Evolutionary conservation across 2,329 filamentous ascomycete species (phyloP).

Genomic region (Arthrobotrys pseudoclavata): DNA sequence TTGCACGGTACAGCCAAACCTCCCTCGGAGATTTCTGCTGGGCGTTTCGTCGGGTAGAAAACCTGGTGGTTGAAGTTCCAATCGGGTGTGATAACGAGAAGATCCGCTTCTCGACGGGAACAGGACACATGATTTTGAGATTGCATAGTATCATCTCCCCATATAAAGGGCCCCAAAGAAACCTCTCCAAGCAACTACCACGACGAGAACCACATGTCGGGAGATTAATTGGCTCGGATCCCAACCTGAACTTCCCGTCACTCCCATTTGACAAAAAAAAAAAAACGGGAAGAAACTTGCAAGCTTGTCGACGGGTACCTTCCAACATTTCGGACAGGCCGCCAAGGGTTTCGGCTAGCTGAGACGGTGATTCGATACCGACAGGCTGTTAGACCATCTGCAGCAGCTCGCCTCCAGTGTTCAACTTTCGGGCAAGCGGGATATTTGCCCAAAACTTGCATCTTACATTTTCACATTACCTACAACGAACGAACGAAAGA

Average conservation of each 20-base stretch:
- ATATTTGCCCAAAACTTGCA: conserved; percentile 45
- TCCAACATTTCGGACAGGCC: conserved; percentile 19
- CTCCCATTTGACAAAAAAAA: neutral
- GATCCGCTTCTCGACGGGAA: conserved; percentile 19
- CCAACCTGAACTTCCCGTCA: neutral
- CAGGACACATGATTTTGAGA: neutral
- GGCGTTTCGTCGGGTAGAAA: conserved; percentile 1
- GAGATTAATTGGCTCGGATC: conserved; percentile 10
- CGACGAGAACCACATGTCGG: neutral
- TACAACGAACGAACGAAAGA: neutral
- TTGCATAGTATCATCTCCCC: neutral
- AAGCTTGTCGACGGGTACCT: neutral
- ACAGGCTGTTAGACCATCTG: conserved; percentile 26
- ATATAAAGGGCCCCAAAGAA: neutral
- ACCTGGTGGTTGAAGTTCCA: conserved; percentile 10
- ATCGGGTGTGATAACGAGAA: conserved; percentile 24
- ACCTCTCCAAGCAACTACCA: conserved; percentile 2
- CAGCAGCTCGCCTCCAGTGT: conserved; percentile 56
- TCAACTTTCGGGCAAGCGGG: conserved; percentile 57
- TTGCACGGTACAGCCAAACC: neutral
- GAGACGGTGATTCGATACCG: conserved; percentile 36
- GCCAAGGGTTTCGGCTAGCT: conserved; percentile 54
- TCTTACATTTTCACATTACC: conserved; percentile 31
- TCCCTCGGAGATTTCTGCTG: conserved; percentile 14
- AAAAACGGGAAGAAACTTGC: neutral